Conservation (phyloP, 2,329 filamentous ascomycete species). For the Talaromyces sp. region DNA sequence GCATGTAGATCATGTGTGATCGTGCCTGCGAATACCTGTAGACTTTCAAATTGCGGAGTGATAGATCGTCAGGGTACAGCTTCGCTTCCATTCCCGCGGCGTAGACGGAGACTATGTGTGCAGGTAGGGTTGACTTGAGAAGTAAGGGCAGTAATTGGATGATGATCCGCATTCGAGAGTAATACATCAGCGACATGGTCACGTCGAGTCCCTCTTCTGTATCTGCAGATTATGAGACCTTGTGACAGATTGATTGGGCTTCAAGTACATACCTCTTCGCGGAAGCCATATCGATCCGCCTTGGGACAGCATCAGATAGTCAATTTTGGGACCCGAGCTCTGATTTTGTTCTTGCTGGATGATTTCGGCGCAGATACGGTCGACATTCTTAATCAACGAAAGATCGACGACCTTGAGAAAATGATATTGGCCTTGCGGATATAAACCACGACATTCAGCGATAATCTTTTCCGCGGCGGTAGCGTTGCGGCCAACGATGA, state of each 20-base stretch:
- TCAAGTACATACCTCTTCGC: background rate
- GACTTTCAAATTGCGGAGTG: slow-evolving; percentile 15
- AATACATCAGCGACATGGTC: slow-evolving; percentile 18
- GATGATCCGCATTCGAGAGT: slow-evolving; percentile 15
- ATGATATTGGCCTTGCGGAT: slow-evolving; percentile 7
- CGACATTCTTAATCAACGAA: slow-evolving; percentile 13
- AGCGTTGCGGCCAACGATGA: slow-evolving; percentile 14
- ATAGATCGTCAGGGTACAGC: slow-evolving; percentile 14
- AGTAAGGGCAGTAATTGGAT: slow-evolving; percentile 10
- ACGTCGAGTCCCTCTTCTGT: slow-evolving; percentile 17
- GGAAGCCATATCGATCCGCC: slow-evolving; percentile 13
- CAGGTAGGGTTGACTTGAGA: slow-evolving; percentile 12
- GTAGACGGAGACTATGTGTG: slow-evolving; percentile 13
- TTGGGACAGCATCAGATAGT: slow-evolving; percentile 17
- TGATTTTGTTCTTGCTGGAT: slow-evolving; percentile 8
- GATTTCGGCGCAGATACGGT: slow-evolving; percentile 14
- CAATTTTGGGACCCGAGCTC: slow-evolving; percentile 13
- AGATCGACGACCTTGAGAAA: slow-evolving; percentile 16
- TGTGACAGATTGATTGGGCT: background rate
- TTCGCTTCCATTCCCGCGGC: slow-evolving; percentile 15
- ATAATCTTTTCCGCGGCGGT: background rate
- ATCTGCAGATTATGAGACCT: background rate
- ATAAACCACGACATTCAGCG: slow-evolving; percentile 7
- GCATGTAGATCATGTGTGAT: slow-evolving; percentile 18
- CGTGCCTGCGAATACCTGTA: slow-evolving; percentile 16